Conservation (phyloP, 176 grass and related monocot genomes). For the barley (Hordeum vulgare) region DNA sequence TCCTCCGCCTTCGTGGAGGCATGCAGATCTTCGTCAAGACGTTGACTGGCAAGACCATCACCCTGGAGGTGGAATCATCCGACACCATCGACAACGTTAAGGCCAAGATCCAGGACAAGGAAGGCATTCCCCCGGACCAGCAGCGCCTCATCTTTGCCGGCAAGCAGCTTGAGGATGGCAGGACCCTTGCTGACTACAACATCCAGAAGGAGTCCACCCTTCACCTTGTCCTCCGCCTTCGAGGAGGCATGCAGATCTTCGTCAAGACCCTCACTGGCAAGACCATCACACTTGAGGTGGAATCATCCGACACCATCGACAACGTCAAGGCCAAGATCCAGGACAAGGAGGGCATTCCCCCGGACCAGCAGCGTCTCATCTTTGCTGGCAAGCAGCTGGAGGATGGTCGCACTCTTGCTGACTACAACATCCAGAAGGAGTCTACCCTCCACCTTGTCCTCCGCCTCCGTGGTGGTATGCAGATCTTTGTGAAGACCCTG, state of each 20-base stretch:
- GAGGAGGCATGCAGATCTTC: constrained; percentile 73
- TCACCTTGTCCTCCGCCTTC: constrained; percentile 62
- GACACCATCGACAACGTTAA: constrained; percentile 80
- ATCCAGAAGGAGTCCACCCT: constrained; percentile 76
- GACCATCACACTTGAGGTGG: constrained; percentile 75
- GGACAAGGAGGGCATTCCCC: constrained; percentile 84
- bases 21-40: constrained; percentile 82
- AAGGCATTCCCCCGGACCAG: constrained; percentile 68
- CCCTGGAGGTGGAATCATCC: constrained; percentile 37
- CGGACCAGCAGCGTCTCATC: constrained; percentile 72
- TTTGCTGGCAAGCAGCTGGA: constrained; percentile 76
- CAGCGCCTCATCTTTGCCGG: constrained; percentile 57
- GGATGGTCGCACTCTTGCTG: constrained; percentile 72
- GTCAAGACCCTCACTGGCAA: constrained; percentile 72
- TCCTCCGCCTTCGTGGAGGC: constrained; percentile 20
- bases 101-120: constrained; percentile 81
- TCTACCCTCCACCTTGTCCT: constrained; percentile 73
- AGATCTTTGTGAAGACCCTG: too few species aligned
- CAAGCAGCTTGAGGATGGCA: constrained; percentile 59
- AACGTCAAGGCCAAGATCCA: constrained; percentile 87
- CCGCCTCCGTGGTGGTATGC: too few species aligned
- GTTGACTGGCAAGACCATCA: constrained; percentile 67
- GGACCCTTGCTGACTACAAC: constrained; percentile 53
- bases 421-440: constrained; percentile 96
- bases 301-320: constrained; percentile 55